Percentiles rank a stretch among this genome's conserved stretches.
These are phyloP conservation scores for Micractinium conductrix DNA, from an alignment of 139 green algal species.

Conservation along the genomic window DNA sequence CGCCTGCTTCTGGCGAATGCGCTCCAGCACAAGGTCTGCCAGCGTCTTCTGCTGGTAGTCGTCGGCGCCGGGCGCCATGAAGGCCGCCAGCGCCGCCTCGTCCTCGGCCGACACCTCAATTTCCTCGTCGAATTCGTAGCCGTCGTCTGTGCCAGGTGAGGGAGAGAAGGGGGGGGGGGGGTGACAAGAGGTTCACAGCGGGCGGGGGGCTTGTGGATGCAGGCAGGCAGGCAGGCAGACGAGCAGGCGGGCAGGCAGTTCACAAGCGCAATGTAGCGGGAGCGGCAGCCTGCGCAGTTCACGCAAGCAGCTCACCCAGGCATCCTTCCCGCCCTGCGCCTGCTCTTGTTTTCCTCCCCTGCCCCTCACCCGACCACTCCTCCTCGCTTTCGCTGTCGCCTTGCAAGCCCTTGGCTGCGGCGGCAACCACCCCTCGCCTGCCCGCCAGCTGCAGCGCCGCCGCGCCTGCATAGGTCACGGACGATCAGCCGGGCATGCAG, in stretches of 20 bases:
- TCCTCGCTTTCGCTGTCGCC: constrained; percentile 61
- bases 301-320: no score
- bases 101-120: constrained; percentile 75
- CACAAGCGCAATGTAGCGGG: no score
- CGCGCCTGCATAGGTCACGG: no score
- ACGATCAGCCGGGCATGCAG: constrained; percentile 1
- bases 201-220: no score
- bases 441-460: constrained; percentile 17
- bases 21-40: constrained; percentile 90
- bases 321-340: no score
- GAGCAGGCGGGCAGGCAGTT: no score
- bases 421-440: background rate
- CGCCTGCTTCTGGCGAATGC: constrained; percentile 71
- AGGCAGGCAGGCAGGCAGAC: no score
- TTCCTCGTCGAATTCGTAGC: constrained; percentile 43
- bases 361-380: constrained; percentile 21
- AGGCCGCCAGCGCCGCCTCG: constrained; percentile 84
- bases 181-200: no score
- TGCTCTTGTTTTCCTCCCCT: background rate
- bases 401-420: background rate
- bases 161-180: no score
- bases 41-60: constrained; percentile 72
- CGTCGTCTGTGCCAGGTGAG: no score
- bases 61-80: constrained; percentile 62
- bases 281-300: no score